Percentiles rank a stretch among this genome's conserved stretches.
Conservation (phyloP, 495 filamentous ascomycete genomes). For the Neurospora sp. region DNA sequence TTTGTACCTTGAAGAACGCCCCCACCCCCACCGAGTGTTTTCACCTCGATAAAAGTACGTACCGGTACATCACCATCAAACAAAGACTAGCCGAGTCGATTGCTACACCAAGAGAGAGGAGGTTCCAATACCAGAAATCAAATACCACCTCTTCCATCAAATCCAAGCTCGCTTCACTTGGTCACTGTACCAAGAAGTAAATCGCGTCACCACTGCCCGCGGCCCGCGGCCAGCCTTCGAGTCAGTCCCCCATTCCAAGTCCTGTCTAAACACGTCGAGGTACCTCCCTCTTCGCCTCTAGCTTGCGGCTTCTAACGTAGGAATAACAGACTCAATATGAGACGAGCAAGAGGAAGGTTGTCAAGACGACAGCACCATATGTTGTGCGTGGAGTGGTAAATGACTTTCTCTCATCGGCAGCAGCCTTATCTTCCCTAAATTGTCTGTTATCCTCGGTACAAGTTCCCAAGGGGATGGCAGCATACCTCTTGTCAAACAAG, state of each 20-base stretch:
- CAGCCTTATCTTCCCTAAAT: background rate
- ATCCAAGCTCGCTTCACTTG: background rate
- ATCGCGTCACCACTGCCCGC: background rate
- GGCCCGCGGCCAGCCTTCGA: background rate
- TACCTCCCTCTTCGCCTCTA: background rate
- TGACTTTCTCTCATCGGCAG: background rate
- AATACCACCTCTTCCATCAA: background rate
- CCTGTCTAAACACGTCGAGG: background rate
- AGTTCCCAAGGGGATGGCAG: background rate
- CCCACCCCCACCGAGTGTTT: background rate
- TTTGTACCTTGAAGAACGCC: background rate
- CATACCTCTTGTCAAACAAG: background rate
- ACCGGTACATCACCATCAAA: background rate
- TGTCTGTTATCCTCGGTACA: background rate
- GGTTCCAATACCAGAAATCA: background rate
- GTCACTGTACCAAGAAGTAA: background rate
- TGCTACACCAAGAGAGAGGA: background rate
- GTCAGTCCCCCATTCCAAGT: background rate
- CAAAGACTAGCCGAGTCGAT: background rate
- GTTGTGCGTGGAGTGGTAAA: background rate
- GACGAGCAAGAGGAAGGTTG: background rate
- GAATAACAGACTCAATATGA: background rate
- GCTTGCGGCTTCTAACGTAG: background rate
- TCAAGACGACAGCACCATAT: background rate
- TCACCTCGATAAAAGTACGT: background rate